These are phyloP conservation scores for Phytopythium cucurbitacearum DNA, from an alignment of 352 stramenopile species.

Conservation along the genomic window DNA sequence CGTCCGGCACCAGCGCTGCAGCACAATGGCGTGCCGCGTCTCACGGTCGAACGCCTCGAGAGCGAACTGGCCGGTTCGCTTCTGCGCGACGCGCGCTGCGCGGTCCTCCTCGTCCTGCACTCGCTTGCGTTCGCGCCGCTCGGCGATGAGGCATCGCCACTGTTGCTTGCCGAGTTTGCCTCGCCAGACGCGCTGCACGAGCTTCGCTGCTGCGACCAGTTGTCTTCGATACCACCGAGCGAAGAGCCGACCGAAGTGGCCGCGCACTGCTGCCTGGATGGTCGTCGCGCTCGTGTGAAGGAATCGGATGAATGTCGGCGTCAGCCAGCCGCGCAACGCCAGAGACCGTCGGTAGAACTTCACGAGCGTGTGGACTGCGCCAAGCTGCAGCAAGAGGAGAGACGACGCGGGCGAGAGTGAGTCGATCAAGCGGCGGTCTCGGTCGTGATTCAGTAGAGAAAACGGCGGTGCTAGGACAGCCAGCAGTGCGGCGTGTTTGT, in stretches of 20 bases:
- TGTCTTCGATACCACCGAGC: slow-evolving; percentile 21
- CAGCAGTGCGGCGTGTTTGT: slow-evolving; percentile 30
- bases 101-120: slow-evolving; percentile 57
- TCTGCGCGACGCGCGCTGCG: slow-evolving; percentile 47
- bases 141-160: slow-evolving; percentile 50
- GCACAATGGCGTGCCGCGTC: slow-evolving; percentile 24
- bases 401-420: neutral
- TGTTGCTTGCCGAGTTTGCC: slow-evolving; percentile 45
- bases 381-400: slow-evolving; percentile 47
- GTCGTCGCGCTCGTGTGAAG: slow-evolving; percentile 33
- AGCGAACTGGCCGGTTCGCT: slow-evolving; percentile 54
- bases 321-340: slow-evolving; percentile 45
- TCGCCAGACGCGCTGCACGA: slow-evolving; percentile 62
- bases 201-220: slow-evolving; percentile 21
- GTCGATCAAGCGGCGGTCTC: no score
- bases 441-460: no score
- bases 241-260: slow-evolving; percentile 36
- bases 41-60: slow-evolving; percentile 43
- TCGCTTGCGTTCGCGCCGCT: slow-evolving; percentile 34
- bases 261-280: slow-evolving; percentile 61
- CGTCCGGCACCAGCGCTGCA: slow-evolving; percentile 67
- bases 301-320: slow-evolving; percentile 41
- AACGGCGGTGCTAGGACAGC: slow-evolving; percentile 11
- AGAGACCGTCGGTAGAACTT: slow-evolving; percentile 45
- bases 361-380: slow-evolving; percentile 44